Base-by-base conservation (phyloP, 2,329 filamentous ascomycete species). In the Fusarium sp. region DNA sequence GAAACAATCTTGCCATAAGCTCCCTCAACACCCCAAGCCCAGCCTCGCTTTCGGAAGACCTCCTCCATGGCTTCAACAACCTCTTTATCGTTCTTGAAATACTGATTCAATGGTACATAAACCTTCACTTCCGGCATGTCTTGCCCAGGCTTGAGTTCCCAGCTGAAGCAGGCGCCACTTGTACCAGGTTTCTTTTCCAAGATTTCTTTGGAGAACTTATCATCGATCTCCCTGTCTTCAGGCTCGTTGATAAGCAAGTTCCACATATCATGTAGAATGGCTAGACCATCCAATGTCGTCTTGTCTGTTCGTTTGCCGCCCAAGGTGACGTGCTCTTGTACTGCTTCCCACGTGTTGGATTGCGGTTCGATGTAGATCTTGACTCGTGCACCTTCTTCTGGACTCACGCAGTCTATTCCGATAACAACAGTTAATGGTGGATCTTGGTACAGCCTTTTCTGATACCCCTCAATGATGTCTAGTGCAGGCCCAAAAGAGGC, bases 51-150 rank as follows among this genome's bases (percentile, higher is more conserved):
- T 14, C 56, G 35, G 24, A 70, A 70, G 1, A 61, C 45, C 37
- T 61, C 63, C 30, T 68, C 62, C 32, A 60, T 33, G 7, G 51
- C 63, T 32, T 60, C 62, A 2, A 24, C 26, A 33, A 56, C 53
- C 14, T 49, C 43, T 5, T 55, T 66, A 15, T 70, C 62, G 14
- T 47, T 68, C 35, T 47, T 47, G 19, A 51, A 60, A n/a, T 69
- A 75, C 33, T 75, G 71, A n/a, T 65, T 67, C 32, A 73, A 30
- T n/a, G 74, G 74, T 1, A 75, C 69, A 55, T 75, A 75, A 6
- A 69, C 56, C 63, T 74, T 75, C 20, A 72, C 71, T 17, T 70
- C 66, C 22, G 74, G 74, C 17, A 64, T 60, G 11, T 46, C 53
- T 11, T 70, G 56, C 2, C 71, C 68, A 10, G 72, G 68, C 56